Conservation (phyloP, 225 moss, liverwort and hornwort genomes). For the Thuidium tamariscinum region DNA sequence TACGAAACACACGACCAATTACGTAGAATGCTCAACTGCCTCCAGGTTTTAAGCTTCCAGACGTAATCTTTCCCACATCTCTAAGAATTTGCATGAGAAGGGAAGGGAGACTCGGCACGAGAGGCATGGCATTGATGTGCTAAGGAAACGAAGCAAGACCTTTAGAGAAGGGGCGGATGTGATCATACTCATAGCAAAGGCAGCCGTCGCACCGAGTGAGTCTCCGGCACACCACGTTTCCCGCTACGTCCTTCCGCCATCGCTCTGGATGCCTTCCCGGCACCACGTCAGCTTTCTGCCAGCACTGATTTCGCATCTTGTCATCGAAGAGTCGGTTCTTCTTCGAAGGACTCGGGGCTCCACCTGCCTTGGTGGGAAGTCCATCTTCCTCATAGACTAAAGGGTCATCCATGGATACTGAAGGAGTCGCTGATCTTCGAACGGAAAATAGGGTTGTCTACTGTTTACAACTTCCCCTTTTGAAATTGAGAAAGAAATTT, state of each 20-base stretch:
- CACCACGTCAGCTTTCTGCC: conserved; percentile 87
- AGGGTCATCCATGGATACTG: conserved; percentile 7
- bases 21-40: not conserved
- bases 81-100: not conserved
- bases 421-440: not conserved
- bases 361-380: conserved; percentile 22
- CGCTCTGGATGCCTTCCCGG: conserved; percentile 71
- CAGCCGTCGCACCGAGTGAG: conserved; percentile 85
- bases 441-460: not conserved
- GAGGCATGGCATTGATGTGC: not conserved
- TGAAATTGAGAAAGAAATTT: not conserved
- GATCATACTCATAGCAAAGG: conserved; percentile 94
- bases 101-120: not conserved
- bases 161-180: conserved; percentile 89
- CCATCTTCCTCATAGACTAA: conserved; percentile 29
- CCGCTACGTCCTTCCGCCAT: conserved; percentile 83
- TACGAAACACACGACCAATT: no score
- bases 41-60: not conserved
- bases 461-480: not conserved
- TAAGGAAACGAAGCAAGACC: conserved; percentile 44
- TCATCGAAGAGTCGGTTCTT: conserved; percentile 67
- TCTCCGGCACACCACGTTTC: conserved; percentile 71
- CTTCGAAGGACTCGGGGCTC: conserved; percentile 12
- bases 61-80: not conserved
- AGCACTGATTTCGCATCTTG: conserved; percentile 71